Percentiles rank a stretch among this genome's conserved stretches.
phyloP scores from a whole-genome alignment of 192 early-diverging fungal species.

The Coemansia sp. region DNA sequence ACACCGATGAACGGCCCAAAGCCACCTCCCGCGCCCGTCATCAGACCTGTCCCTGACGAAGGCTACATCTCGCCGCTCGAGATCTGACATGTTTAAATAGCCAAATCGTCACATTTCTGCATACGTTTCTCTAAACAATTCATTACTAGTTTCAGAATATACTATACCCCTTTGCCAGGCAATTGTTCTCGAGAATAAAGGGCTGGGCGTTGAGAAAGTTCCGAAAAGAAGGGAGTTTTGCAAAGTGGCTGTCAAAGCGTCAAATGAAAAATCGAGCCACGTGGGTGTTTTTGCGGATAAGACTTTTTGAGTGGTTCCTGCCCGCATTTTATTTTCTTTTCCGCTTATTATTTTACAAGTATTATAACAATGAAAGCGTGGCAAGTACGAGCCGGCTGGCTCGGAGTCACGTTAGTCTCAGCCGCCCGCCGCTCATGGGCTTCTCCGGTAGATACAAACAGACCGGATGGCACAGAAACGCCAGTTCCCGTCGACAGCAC shows the following conservation, averaged over 20 bases:
- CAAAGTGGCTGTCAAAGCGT: neutral
- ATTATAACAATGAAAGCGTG: neutral
- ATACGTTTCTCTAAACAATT: too few relatives aligned
- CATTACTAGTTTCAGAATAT: too few relatives aligned
- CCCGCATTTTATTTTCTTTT: neutral
- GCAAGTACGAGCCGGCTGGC: neutral
- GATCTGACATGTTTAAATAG: constrained; percentile 1
- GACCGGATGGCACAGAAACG: neutral
- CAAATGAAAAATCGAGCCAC: neutral
- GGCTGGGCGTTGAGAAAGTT: neutral
- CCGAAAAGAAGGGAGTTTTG: neutral
- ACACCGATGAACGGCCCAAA: constrained; percentile 1
- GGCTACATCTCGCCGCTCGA: constrained; percentile 21
- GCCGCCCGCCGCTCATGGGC: neutral
- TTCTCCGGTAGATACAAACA: neutral
- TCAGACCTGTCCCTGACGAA: constrained; percentile 19
- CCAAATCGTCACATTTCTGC: too few relatives aligned
- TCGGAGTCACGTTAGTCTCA: neutral
- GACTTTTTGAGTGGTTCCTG: too few relatives aligned
- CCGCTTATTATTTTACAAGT: too few relatives aligned
- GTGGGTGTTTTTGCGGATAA: too few relatives aligned
- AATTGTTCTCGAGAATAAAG: too few relatives aligned
- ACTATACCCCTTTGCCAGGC: too few relatives aligned
- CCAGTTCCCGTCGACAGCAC: neutral
- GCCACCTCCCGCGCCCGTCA: constrained; percentile 17